These are phyloP conservation scores for Sarocladium kiliense DNA, from an alignment of 2,329 filamentous ascomycete species.

Conservation along the genomic window DNA sequence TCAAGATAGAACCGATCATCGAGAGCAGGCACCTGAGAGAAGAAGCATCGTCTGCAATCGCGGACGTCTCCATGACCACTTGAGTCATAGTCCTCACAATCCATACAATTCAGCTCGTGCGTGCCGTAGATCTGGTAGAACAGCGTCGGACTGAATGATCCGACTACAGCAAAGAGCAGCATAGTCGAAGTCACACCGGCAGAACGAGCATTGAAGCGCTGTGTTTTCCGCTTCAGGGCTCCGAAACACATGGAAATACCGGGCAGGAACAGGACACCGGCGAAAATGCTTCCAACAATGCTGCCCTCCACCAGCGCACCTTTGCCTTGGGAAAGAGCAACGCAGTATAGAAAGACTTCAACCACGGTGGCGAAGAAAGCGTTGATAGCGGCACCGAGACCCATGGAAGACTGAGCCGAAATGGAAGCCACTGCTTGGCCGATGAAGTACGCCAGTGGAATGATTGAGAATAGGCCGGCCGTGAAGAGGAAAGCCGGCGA, in stretches of 20 bases:
- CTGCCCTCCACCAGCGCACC: slow-evolving; percentile 90
- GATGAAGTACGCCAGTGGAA: slow-evolving; percentile 96
- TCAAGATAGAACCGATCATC: slow-evolving; percentile 85
- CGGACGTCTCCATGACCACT: slow-evolving; percentile 33
- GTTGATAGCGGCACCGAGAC: slow-evolving; percentile 91
- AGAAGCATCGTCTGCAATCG: slow-evolving; percentile 91
- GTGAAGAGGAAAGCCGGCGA: slow-evolving; percentile 82
- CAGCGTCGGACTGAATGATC: slow-evolving; percentile 88
- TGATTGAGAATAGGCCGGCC: slow-evolving; percentile 82
- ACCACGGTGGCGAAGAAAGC: slow-evolving; percentile 98
- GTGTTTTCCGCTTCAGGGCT: slow-evolving; percentile 94
- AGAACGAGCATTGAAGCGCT: slow-evolving; percentile 94
- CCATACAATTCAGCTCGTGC: slow-evolving; percentile 85
- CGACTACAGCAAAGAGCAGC: slow-evolving; percentile 93
- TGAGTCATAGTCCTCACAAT: slow-evolving; percentile 44
- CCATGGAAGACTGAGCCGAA: slow-evolving; percentile 98
- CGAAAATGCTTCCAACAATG: slow-evolving; percentile 96
- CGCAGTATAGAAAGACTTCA: slow-evolving; percentile 95
- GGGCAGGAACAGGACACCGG: slow-evolving; percentile 89
- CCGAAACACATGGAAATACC: slow-evolving; percentile 98
- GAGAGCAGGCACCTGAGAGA: slow-evolving; percentile 78
- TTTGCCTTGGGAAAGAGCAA: slow-evolving; percentile 89
- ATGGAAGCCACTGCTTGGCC: slow-evolving; percentile 98
- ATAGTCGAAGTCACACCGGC: slow-evolving; percentile 97
- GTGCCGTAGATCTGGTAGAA: slow-evolving; percentile 99